Evolutionary conservation across 768 basidiomycete species (phyloP), one percentile per base, ranked within the genome.

Genomic region (Auriscalpium orientale): DNA sequence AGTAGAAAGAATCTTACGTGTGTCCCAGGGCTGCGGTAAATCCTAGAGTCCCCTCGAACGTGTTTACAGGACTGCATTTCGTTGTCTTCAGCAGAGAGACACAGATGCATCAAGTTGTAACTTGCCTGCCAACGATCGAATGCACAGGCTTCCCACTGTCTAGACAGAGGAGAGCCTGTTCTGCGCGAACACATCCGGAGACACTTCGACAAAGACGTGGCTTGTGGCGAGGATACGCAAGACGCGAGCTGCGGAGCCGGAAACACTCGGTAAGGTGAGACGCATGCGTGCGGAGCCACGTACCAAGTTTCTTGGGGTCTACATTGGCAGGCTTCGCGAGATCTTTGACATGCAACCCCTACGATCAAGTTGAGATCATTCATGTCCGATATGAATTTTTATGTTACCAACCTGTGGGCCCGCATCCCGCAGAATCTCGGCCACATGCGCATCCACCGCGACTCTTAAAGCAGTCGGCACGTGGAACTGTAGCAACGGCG

Each of bases 201-300:
- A 54, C 12, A 72, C 57, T 51, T 76, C 76, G 12, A 59, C 62
- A 55, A 73, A 76, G 54, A 77, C 62, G 58, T 76, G 72, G 51
- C 70, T 63, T 2, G 69, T 71, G 6, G 72, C 71, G 3, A 76
- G 67, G 28, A 67, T 67, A 33, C 75, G 71, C 11, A 77, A 57
- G 51, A 72, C 62, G 15, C 74, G 72, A 15, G 66, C 74, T 76
- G 51, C 13, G 35, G 50, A 18, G 15, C 0, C 16, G 13, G 1
- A 35, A 18, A 16, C 21, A 49, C 16, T 12, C 1, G 13, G n/a
- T 8, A 46, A 5, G 8, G 11, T 11, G n/a, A 36, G 11, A 35
- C 4, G 16, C 10, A n/a, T 10, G 28, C 2, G 28, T 28, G 28
- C 22, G 28, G 33, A 13, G 28, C 18, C 15, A 53, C 61, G 7